Base-by-base conservation (phyloP, 805 yeast species). In the Pichia ethanolica region DNA sequence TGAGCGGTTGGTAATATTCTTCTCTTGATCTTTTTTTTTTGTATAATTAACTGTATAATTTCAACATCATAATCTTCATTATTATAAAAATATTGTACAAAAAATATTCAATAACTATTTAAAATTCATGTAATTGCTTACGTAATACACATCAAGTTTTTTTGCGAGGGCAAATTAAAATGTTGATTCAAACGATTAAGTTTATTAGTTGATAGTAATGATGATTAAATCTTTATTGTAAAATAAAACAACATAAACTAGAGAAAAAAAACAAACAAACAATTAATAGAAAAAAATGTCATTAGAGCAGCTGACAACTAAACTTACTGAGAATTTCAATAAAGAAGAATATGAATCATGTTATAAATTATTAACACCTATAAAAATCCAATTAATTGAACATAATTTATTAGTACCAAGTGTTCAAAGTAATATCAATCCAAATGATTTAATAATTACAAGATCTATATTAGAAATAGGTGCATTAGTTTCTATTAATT, bases 381-480 rank as follows among this genome's bases (percentile, higher is more conserved):
- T 91, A 63, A 89, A 89, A 59, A 68, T 89, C 39, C 89, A 85
- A 62, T 73, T 90, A 56, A 82, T 95, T 57, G 82, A 86, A 62
- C 82, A 82, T 56, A 81, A 84, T 53, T 70, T 91, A 42, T 76
- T 93, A 51, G 79, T 89, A 28, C 97, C 97, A 20, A 47, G 62
- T 14, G 50, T 67, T 6, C 72, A 68, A 46, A 59, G 66, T 48
- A 66, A 55, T 46, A 66, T 58, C 65, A 75, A 75, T 49, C 63
- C 80, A 35, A 78, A 76, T 51, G 97, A 90, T 68, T 74, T 89
- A 50, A 73, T 77, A 52, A 86, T 89, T 38, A 81, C 96, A 7
- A 82, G 95, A 57, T 80, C 85, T 39, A 85, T 91, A 40, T 71
- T 93, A 45, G 98, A 93, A 65, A 79, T 89, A 52, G 97, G 96